Evolutionary conservation across 1,284 basidiomycete genomes (phyloP), one percentile per base, ranked within the genome.

Genomic region (Cryptococcus neoformans): DNA sequence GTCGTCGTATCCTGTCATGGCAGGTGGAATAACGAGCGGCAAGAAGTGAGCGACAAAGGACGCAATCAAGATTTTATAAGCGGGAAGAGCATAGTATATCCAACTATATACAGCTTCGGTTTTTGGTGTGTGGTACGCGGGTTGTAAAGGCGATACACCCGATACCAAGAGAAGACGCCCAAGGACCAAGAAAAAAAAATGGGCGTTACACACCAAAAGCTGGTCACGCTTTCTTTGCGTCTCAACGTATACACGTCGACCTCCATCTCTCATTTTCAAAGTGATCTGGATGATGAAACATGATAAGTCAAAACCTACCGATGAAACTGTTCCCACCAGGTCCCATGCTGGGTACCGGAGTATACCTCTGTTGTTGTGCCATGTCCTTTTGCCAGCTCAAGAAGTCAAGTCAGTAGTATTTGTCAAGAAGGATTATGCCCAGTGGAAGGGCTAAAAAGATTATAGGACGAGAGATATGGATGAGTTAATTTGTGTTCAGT

Each of bases 321-420:
- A 54, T 54, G 38, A 54, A 51, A 39, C 37, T 39, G 14, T 51
- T 51, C 37, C 47, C 49, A 17, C 35, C 37, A 38, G 49, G 40
- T 7, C 55, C 60, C 37, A 62, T 56, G 0, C 59, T 59, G 6
- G 61, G 57, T 17, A 65, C 61, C 8, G 53, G 51, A 3, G 59
- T 59, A 21, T 65, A 65, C 34, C 59, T 49, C 46, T 64, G 63
- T 49, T 62, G 53, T 34, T 45, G 53, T 3, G 51, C 41, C 41
- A 49, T 50, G 7, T 6, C 44, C 21, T 35, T 21, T 35, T 12
- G 28, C 17, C 7, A 9, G 3, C 7, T 34, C 0, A 8, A 10
- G 7, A 28, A 47, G 14, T 16, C 10, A 7, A 47, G 4, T 12
- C 16, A 34, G 34, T 41, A 11, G 11, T 5, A 12, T 34, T 36